These are phyloP conservation scores for Colletotrichum sp. DNA, from an alignment of 2,329 filamentous ascomycete genomes.

Conservation along the genomic window DNA sequence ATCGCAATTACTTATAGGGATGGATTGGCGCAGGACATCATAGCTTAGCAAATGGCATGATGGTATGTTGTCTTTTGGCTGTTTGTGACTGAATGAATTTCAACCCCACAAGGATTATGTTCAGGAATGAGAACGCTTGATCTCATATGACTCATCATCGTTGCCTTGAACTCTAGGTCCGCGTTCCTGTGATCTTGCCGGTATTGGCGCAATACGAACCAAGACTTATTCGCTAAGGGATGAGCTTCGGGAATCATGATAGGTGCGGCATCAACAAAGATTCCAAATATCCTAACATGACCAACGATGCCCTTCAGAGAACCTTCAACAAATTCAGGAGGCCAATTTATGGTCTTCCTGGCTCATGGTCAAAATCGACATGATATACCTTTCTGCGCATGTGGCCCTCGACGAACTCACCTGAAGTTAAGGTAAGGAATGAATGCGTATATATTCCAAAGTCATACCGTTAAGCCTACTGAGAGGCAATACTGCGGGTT, in stretches of 20 bases:
- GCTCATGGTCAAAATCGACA: neutral
- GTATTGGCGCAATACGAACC: neutral
- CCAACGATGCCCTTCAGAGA: too few relatives aligned
- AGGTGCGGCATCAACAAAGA: neutral
- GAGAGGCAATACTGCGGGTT: too few relatives aligned
- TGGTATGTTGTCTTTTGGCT: too few relatives aligned
- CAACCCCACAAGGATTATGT: too few relatives aligned
- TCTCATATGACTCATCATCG: neutral
- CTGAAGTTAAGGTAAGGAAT: neutral
- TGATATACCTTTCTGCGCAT: rapidly evolving
- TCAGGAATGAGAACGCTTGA: neutral
- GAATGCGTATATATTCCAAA: neutral
- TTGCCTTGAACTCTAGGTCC: neutral
- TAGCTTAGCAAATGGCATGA: too few relatives aligned
- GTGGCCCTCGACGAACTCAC: rapidly evolving
- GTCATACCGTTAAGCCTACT: too few relatives aligned
- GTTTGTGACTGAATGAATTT: too few relatives aligned
- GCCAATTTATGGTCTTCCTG: neutral
- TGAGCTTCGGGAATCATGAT: neutral
- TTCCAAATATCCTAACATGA: neutral
- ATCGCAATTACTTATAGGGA: rapidly evolving
- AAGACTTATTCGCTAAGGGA: neutral
- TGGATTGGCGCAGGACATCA: neutral
- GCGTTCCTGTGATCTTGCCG: neutral
- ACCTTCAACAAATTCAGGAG: too few relatives aligned